Base-by-base conservation (phyloP, 148 eudicot species). In the Pharnaceum exiguum region DNA sequence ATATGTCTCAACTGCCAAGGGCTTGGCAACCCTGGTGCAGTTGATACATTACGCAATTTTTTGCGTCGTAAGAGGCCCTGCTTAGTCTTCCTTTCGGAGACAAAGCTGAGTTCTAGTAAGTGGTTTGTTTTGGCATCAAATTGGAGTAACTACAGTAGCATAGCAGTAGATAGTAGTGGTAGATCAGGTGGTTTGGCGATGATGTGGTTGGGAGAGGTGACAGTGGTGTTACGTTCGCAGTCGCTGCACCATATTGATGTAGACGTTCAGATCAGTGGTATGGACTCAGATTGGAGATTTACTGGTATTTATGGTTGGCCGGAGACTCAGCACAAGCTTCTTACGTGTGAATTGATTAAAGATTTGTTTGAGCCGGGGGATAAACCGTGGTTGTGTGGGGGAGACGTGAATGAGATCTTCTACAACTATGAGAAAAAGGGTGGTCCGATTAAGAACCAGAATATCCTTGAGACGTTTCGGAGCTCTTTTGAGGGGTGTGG, bases 231-330 rank as follows among this genome's bases (percentile, higher is more conserved):
- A 0, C 10, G 15, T 0, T 27, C 55, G 2, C 2, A 0, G 1
- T 50, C 36, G n/a, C 0, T n/a, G 1, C 18, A 50, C 10, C 55
- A 50, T 4, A 50, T 50, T 28, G 55, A 50, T 29, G 8, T 15
- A 1, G 7, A 28, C 0, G 0, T 28, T 3, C 1, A n/a, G 10
- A 11, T 6, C 2, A 0, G 7, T 1, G 18, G 19, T 0, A 2
- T 3, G 0, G 36, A 28, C 0, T 2, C 10, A 0, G 1, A 0
- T 4, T 50, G 36, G 55, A 1, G 55, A 5, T 50, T 50, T 3
- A 27, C 36, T 1, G 21, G 55, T 0, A 12, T 50, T 5, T 50
- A 50, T 29, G 36, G 55, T 1, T 29, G 55, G 21, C 22, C 22
- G 36, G 55, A 50, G 5, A 1, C 0, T 0, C 0, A 2, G 2